Percentiles rank a stretch among this genome's conserved stretches.
These are phyloP conservation scores for Elymus sibiricus DNA, from an alignment of 176 grass and related monocot species.

Conservation along the genomic window DNA sequence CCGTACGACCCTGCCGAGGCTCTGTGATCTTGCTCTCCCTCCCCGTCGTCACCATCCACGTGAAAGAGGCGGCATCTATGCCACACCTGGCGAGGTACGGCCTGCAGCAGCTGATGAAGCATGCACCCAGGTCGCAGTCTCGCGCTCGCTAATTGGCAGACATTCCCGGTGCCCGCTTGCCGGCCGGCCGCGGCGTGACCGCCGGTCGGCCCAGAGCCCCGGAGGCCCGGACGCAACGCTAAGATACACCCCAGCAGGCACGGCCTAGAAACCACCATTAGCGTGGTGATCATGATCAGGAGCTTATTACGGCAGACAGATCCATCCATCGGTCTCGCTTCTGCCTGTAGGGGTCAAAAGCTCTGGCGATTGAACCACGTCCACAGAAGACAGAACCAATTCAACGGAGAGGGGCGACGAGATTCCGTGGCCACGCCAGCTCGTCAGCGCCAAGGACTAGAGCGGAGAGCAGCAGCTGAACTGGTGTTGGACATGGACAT, in stretches of 20 bases:
- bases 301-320: not conserved
- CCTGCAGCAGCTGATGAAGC: not conserved
- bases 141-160: not conserved
- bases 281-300: not conserved
- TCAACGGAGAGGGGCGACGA: not conserved
- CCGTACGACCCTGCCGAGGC: not conserved
- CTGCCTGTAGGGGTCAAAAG: not conserved
- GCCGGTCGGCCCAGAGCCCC: not conserved
- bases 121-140: too few species aligned
- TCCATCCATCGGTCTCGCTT: not conserved
- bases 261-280: not conserved
- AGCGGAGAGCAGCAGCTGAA: not conserved
- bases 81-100: not conserved
- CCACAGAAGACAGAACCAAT: not conserved
- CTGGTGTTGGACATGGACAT: not conserved
- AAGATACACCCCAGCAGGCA: not conserved
- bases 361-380: not conserved
- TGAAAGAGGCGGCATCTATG: not conserved
- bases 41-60: slow-evolving; percentile 19
- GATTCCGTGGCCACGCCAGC: not conserved
- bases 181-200: not conserved
- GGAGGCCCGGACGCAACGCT: not conserved
- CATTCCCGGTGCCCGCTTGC: slow-evolving; percentile 6
- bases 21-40: slow-evolving; percentile 30
- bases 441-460: not conserved